Base-by-base conservation (phyloP, 306 rosid genomes). In the Quercus variabilis region DNA sequence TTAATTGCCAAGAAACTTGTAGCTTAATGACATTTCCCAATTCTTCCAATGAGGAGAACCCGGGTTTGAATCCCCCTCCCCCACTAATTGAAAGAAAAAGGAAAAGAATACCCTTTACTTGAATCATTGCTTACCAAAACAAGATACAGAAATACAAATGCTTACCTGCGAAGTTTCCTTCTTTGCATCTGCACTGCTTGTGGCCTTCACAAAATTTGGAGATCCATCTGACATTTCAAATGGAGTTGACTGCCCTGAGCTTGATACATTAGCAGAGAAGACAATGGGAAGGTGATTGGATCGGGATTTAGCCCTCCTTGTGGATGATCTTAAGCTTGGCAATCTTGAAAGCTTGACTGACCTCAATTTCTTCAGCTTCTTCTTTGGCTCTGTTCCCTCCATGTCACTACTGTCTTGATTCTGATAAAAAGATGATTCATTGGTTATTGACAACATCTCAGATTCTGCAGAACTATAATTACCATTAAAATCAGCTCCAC, bases 261-360 rank as follows among this genome's bases (percentile, higher is more conserved):
- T 68, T 74, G 76, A 85, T 35, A 80, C 28, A 41, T 55, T 80
- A 77, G 6, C 71, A 25, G 83, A 68, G 54, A 77, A 67, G 54
- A 72, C 49, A 51, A 79, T 55, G 3, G 77, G 57, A 76, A 58
- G 83, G 79, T 74, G 69, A 81, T 77, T 84, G 74, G 71, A 13
- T 1, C 51, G 85, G 67, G 77, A 11, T 84, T 79, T 90, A 51
- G 77, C 43, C 41, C 79, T 62, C 82, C 87, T 81, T 9, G 51
- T 59, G 33, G 83, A 82, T 75, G 91, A 81, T 52, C 80, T 83
- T 82, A 78, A 76, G 87, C 90, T 90, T 25, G 88, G 85, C 31
- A 85, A 73, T 86, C 87, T 90, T 4, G 63, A 67, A 63, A 93
- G 84, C 90, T 86, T 90, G 74, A 88, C 82, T 79, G 98, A 87